These are phyloP conservation scores for Malus orientalis DNA, from an alignment of 306 rosid genomes.

Conservation along the genomic window DNA sequence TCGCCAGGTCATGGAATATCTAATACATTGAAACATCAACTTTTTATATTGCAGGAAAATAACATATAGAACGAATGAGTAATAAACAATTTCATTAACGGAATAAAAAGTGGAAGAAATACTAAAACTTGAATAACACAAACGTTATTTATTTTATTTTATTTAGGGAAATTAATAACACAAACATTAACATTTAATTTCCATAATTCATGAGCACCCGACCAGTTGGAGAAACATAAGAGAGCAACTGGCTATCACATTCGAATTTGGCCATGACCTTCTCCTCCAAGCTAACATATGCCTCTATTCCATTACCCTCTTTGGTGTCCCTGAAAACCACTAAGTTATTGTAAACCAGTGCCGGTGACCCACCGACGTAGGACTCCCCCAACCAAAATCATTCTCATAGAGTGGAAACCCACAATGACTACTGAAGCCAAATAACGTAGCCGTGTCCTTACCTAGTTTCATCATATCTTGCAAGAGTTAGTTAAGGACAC, in stretches of 20 bases:
- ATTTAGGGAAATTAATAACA: too few relatives aligned
- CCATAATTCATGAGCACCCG: background rate
- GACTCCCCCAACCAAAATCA: slow-evolving; percentile 30
- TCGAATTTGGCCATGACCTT: slow-evolving; percentile 4
- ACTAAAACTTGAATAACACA: too few relatives aligned
- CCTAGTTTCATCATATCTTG: background rate
- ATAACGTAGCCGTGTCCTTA: background rate
- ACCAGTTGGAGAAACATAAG: background rate
- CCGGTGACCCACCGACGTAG: slow-evolving; percentile 3
- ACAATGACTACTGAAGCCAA: slow-evolving; percentile 13
- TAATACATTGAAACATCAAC: too few relatives aligned
- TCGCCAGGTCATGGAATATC: too few relatives aligned
- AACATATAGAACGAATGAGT: too few relatives aligned
- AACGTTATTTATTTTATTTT: too few relatives aligned
- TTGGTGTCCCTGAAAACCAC: background rate
- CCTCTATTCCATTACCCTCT: slow-evolving; percentile 9
- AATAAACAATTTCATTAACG: too few relatives aligned
- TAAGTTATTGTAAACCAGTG: background rate
- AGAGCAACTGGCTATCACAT: background rate
- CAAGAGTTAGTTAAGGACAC: background rate
- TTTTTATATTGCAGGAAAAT: too few relatives aligned
- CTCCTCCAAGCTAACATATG: slow-evolving; percentile 2
- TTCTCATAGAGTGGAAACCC: slow-evolving; percentile 20
- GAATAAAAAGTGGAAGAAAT: too few relatives aligned
- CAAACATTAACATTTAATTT: too few relatives aligned